These are phyloP conservation scores for Backusella tarrabulga DNA, from an alignment of 192 early-diverging fungal genomes.

Conservation along the genomic window DNA sequence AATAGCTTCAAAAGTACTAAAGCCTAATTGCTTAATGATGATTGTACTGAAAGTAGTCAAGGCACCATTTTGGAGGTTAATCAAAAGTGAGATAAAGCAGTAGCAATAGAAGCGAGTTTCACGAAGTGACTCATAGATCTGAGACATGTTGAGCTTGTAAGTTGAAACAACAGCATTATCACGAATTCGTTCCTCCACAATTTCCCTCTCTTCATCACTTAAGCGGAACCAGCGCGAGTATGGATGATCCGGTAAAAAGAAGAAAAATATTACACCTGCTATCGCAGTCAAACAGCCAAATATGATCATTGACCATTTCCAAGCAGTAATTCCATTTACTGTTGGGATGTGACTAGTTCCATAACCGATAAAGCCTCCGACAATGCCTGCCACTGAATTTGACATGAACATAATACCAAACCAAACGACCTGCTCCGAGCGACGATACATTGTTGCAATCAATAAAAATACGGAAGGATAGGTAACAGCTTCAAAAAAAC, in stretches of 20 bases:
- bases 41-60: slow-evolving; percentile 15
- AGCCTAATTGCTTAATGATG: slow-evolving; percentile 2
- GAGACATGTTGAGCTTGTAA: slow-evolving; percentile 4
- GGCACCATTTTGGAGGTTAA: slow-evolving; percentile 26
- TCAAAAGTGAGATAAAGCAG: slow-evolving; percentile 8
- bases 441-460: slow-evolving; percentile 21
- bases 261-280: slow-evolving; percentile 20
- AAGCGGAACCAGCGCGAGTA: slow-evolving; percentile 1
- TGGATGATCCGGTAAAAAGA: slow-evolving; percentile 28
- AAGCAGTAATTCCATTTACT: background rate
- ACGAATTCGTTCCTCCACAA: slow-evolving; percentile 24
- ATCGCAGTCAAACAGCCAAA: slow-evolving; percentile 21
- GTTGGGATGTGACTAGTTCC: slow-evolving; percentile 22
- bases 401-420: slow-evolving; percentile 18
- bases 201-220: slow-evolving; percentile 24
- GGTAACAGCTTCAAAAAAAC: slow-evolving; percentile 25
- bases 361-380: slow-evolving; percentile 18
- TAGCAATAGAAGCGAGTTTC: slow-evolving; percentile 22
- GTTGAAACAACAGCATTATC: slow-evolving; percentile 28
- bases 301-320: slow-evolving; percentile 30
- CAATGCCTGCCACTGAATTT: slow-evolving; percentile 1
- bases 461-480: slow-evolving; percentile 26
- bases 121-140: slow-evolving; percentile 19
- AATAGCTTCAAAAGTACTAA: slow-evolving; percentile 7
- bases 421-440: slow-evolving; percentile 16